Evolutionary conservation across 1,139 yeast species (phyloP), one percentile per base, ranked within the genome.

Genomic region (Taphrina sp.): DNA sequence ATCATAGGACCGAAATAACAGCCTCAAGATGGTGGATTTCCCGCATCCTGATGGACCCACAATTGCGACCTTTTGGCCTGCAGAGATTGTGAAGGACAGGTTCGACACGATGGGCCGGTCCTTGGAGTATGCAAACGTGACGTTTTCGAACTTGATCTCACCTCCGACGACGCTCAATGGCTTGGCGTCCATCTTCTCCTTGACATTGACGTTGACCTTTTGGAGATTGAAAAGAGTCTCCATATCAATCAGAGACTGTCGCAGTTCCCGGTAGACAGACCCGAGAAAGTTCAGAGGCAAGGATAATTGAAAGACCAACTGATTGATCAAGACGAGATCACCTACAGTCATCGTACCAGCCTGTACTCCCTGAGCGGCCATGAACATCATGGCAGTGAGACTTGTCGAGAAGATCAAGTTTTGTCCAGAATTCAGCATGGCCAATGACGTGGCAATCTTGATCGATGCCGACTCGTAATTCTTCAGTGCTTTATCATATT

Each of bases 361-460:
- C 10, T 89, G 82, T 12, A 92, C 95, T 28, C 97, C 97, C 59
- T 82, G 81, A 65, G 96, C 89, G n/a, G 96, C 97, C 95, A 92
- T 83, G 69, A 86, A 92, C 98, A 92, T 94, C 95, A 94, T 92
- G 1, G 84, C 89, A 0, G 98, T 92, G 63, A 94, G 74, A 1
- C 98, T 97, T 36, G 86, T 71, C 0, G 97, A 86, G 70, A 94
- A 92, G 28, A 92, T 92, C 56, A 89, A 67, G 68, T 87, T 90
- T 70, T 92, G 99, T 3, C 98, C 98, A 0, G 95, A 78, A 64
- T 92, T 92, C 61, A 92, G 75, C 66, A 79, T 89, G 3, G 97
- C 95, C 61, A 92, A 74, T 0, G 97, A 90, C 1, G 96, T 89
- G 2, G 96, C 96, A 24, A 92, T 92, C 66, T 87, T 86, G 63